Evolutionary conservation across 345 rosid genomes (phyloP), one percentile per base, ranked within the genome.

Genomic region (Citrus reticulata): DNA sequence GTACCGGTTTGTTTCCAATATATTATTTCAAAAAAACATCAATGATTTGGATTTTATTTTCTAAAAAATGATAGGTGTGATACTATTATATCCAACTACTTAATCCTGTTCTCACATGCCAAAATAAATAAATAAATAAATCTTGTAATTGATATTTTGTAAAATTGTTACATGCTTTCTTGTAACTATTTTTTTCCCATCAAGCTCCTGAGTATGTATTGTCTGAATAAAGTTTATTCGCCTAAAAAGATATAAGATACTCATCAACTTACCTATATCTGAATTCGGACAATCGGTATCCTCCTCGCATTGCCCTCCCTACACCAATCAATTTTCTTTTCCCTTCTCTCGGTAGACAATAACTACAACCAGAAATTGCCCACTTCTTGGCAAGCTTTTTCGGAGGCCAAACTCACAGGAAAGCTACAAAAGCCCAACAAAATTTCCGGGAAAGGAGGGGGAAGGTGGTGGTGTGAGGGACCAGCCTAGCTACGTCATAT

Each of bases 301-400:
- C 39, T 46, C 29, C 72, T 77, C 32, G 71, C 74, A 57, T 37
- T 40, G 42, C 20, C 32, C 46, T 29, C 64, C 54, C 79, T 20
- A 14, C 54, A 17, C 66, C 25, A 19, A 55, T 75, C 77, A 8
- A 64, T 70, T 82, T 59, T 55, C 3, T 20, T 75, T 82, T 79
- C 85, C 83, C 17, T 83, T 77, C 59, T 60, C 42, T 69, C 22
- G 54, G 79, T 54, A 63, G 77, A 69, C 83, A 80, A 29, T 6
- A 55, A 40, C 49, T 3, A 32, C 39, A 16, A 2, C 51, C 55
- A 80, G 65, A 64, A 75, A 10, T 75, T 30, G 64, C 69, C 76
- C 59, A 63, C 74, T 70, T 79, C 55, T 39, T 60, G 74, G 68
- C 57, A 57, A 73, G 35, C 77, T 34, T 54, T 64, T 65, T 57